Base-by-base conservation (phyloP, 257 asterid genomes). In the Lycium ferocissimum region DNA sequence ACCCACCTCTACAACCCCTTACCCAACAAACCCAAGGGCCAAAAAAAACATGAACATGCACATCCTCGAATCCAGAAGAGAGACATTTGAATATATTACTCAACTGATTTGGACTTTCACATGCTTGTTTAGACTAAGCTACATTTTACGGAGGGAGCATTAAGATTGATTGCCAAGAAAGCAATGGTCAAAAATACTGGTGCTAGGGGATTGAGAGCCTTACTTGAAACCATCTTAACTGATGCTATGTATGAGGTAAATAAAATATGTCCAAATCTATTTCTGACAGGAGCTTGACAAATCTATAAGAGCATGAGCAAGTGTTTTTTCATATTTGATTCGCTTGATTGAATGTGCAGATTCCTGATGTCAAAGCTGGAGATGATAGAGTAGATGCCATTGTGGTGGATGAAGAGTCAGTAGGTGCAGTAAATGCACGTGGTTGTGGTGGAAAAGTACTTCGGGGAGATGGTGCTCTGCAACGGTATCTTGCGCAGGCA, bases 191-290 rank as follows among this genome's bases (percentile, higher is more conserved):
- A 95, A 89, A 94, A 95, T 81, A 95, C 98, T n/a, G 98, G 98
- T 83, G 98, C 98, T 6, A 92, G 98, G 89, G 98, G 98, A 65
- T 88, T 95, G 88, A 93, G 98, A 91, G 93, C 95, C 84, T 92
- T 94, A 82, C 84, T 95, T 49, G 98, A 95, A 88, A 89, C 83
- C 94, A 95, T 94, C 84, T 91, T 95, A 86, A 95, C 94, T 45
- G 96, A 95, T 81, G 92, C 95, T 70, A 95, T 95, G 98, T 95
- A 94, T 71, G 98, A 95, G 98, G 98, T 95, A 94, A 86, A 85
- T 95, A 94, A 86, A 84, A 79, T 83, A 71, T 13, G 20, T 66
- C 38, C 14, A 12, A 75, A 72, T 33, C 26, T 56, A 9, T 15
- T 70, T 56, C 14, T 3, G 13, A 43, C 47, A 57, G 57, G 71